phyloP scores from a whole-genome alignment of 495 filamentous ascomycete genomes.

The Emericellopsis terricola region DNA sequence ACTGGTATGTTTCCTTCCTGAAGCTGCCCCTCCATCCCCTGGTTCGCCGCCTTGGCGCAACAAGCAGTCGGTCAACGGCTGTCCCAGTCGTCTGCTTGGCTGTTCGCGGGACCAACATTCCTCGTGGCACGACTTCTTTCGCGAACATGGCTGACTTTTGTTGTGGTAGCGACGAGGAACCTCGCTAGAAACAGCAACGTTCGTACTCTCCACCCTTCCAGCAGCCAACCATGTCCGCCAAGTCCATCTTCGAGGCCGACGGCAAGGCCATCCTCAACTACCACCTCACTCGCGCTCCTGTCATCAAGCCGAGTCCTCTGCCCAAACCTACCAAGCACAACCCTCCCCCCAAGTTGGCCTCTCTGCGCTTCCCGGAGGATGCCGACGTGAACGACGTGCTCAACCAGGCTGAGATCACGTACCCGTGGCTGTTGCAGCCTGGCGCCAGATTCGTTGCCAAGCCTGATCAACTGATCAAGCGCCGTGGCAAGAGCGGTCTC shows the following conservation, averaged over 20 bases:
- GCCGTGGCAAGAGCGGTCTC: slow-evolving; percentile 94
- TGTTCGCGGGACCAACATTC: too few species aligned
- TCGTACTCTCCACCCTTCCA: background rate
- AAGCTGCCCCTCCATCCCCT: too few species aligned
- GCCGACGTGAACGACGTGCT: slow-evolving; percentile 67
- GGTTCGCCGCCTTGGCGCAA: too few species aligned
- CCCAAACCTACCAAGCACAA: slow-evolving; percentile 77
- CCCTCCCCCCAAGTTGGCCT: slow-evolving; percentile 74
- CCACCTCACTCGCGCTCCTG: slow-evolving; percentile 93
- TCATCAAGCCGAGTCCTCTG: slow-evolving; percentile 95
- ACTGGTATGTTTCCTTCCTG: too few species aligned
- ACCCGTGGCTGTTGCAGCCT: slow-evolving; percentile 74
- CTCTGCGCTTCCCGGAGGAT: slow-evolving; percentile 84
- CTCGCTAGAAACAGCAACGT: too few species aligned
- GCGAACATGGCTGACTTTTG: too few species aligned
- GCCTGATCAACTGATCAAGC: slow-evolving; percentile 99
- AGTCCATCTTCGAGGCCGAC: slow-evolving; percentile 95
- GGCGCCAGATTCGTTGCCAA: slow-evolving; percentile 94
- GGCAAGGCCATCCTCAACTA: slow-evolving; percentile 99
- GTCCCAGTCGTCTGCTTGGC: too few species aligned
- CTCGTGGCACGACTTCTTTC: too few species aligned
- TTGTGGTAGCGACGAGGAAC: too few species aligned
- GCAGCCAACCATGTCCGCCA: slow-evolving; percentile 73
- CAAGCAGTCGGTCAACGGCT: too few species aligned
- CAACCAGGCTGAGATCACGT: slow-evolving; percentile 85